Base-by-base conservation (phyloP, 352 stramenopile species). In the Phytophthora parvispora region DNA sequence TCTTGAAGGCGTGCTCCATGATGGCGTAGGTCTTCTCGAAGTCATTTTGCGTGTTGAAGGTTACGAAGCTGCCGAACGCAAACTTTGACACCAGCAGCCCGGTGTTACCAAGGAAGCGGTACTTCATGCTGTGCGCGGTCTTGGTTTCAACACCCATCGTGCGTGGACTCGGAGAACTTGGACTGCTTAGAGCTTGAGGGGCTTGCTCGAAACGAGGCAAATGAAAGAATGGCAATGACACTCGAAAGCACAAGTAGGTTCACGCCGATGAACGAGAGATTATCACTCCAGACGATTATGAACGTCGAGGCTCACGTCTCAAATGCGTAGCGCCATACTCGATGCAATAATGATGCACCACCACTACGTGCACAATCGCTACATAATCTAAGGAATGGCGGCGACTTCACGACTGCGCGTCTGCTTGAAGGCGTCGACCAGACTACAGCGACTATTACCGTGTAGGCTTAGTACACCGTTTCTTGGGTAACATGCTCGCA, bases 31-130 rank as follows among this genome's bases (percentile, higher is more conserved):
- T 75, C 36, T 74, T 77, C 22, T 84, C 77, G 27, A 84, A 69
- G 53, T 80, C 68, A 15, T 83, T 66, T 61, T 84, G 71, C 32
- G 61, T 64, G 62, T 83, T 66, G 58, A 83, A 84, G 2, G 67
- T 83, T 24, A 84, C 70, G 76, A 75, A 83, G 49, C 60, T 81
- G 48, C 80, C 77, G 52, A 87, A 84, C 34, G 77, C 78, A 20
- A 86, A 64, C 56, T 69, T 74, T 8, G 80, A 87, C 10, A 87
- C 80, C 4, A 87, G 54, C 56, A 85, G 61, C 22, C 72, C 74
- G 10, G 72, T 72, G 69, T 78, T 80, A 49, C 80, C 80, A 4
- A 87, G 67, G 62, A 83, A 84, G 29, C 75, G 68, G 66, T 87
- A 87, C 66, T 82, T 83, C 76, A 89, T 86, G 43, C 31, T 48